These are phyloP conservation scores for Trichosporon asahii DNA, from an alignment of 1,284 basidiomycete genomes.

Conservation along the genomic window DNA sequence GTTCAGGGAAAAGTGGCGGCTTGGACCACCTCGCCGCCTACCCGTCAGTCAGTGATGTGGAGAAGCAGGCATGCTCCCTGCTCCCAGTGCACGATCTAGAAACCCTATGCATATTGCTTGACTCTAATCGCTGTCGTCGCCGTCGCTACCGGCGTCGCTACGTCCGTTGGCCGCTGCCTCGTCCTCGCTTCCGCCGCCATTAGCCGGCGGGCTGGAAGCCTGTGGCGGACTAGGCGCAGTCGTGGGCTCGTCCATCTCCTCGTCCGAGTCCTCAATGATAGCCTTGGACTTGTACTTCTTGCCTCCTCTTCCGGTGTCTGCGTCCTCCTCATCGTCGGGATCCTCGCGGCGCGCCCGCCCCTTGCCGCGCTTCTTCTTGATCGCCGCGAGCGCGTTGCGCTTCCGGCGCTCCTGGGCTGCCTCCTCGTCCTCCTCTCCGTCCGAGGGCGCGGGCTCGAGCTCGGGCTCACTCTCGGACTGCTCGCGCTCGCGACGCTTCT, in stretches of 20 bases:
- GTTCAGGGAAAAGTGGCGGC: not conserved
- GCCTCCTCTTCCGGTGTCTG: slow-evolving; percentile 34
- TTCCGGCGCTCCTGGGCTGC: slow-evolving; percentile 13
- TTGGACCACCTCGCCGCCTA: not conserved
- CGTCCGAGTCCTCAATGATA: slow-evolving; percentile 45
- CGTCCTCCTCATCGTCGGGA: slow-evolving; percentile 38
- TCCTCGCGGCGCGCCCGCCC: slow-evolving; percentile 25
- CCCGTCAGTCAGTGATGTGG: no score
- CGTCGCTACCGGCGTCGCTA: slow-evolving; percentile 10
- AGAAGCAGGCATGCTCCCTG: not conserved
- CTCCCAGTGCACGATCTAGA: not conserved
- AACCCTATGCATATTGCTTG: not conserved
- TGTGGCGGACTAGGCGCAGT: not conserved
- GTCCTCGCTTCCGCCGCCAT: not conserved
- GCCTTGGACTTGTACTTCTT: slow-evolving; percentile 50
- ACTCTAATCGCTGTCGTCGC: slow-evolving; percentile 9
- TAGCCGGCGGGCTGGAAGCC: not conserved
- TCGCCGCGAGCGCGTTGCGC: slow-evolving; percentile 29
- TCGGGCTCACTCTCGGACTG: slow-evolving; percentile 34
- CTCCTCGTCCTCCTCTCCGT: slow-evolving; percentile 26
- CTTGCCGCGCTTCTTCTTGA: slow-evolving; percentile 26
- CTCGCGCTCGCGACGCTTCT: slow-evolving; percentile 31
- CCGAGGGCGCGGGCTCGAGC: slow-evolving; percentile 19
- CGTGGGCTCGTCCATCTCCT: slow-evolving; percentile 28
- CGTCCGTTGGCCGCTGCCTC: not conserved